A percentile compares a stretch with the other conserved stretches of the same genome.
Evolutionary conservation across 306 rosid species (phyloP).

Genomic region (Coriaria nepalensis): DNA sequence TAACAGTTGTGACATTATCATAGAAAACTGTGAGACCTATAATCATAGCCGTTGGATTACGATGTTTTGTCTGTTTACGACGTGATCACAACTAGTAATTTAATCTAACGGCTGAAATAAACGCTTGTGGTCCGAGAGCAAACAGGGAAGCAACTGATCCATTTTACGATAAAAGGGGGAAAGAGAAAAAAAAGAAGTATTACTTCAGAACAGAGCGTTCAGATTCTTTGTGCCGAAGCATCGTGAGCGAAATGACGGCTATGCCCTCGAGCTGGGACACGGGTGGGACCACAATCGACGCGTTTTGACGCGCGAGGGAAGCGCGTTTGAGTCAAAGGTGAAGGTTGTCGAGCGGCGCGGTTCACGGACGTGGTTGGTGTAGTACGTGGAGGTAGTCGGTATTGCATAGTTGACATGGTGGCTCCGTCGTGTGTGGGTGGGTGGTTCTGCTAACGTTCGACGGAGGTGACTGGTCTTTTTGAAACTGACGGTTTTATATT

Average conservation of each 20-base stretch:
- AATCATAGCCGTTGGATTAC: too few species aligned
- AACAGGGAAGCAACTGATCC: neutral
- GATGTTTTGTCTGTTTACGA: too few species aligned
- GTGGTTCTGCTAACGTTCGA: too few species aligned
- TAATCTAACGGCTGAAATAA: neutral
- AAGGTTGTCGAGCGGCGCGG: constrained; percentile 5
- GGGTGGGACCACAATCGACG: neutral
- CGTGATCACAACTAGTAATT: too few species aligned
- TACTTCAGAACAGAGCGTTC: constrained; percentile 11
- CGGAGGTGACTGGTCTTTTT: too few species aligned
- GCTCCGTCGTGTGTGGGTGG: too few species aligned
- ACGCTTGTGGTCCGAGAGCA: neutral
- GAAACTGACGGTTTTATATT: too few species aligned
- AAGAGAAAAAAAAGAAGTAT: constrained; percentile 7
- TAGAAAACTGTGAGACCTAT: too few species aligned
- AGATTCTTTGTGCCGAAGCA: constrained; percentile 14
- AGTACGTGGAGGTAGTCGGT: too few species aligned
- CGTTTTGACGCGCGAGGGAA: constrained; percentile 8
- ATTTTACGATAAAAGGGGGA: neutral
- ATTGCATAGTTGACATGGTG: too few species aligned
- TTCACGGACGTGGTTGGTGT: constrained; percentile 2
- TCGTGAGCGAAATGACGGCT: neutral
- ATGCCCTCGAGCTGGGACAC: neutral
- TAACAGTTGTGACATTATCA: too few species aligned
- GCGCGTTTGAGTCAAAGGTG: neutral